phyloP scores from a whole-genome alignment of 108 stramenopile genomes.

The Cyclostephanos invisitatus region DNA sequence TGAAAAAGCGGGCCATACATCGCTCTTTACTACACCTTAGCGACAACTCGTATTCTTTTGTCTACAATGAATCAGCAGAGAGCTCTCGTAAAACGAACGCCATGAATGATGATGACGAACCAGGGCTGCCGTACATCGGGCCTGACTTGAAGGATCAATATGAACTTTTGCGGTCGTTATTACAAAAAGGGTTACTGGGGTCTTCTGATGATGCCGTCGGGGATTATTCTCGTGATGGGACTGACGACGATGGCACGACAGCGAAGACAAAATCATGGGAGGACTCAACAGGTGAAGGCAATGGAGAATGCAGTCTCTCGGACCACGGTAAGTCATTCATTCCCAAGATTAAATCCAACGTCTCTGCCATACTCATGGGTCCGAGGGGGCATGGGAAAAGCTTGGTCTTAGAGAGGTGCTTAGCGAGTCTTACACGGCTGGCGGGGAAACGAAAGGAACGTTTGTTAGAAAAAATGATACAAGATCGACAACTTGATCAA shows the following conservation, averaged over 20 bases:
- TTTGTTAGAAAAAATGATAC: conserved; percentile 4
- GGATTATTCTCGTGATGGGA: not conserved
- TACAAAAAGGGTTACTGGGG: conserved; percentile 38
- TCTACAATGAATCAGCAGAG: conserved; percentile 4
- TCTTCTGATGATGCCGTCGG: conserved; percentile 15
- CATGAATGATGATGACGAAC: conserved; percentile 11
- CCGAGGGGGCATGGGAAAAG: conserved; percentile 75
- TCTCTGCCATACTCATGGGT: conserved; percentile 76
- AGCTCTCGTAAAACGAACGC: not conserved
- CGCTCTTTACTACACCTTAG: conserved; percentile 38
- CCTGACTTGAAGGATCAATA: conserved; percentile 43
- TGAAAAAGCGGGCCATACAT: conserved; percentile 27
- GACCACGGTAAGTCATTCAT: not conserved
- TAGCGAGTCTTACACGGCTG: conserved; percentile 48
- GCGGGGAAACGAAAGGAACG: conserved; percentile 25
- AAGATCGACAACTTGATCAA: not conserved
- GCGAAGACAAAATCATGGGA: not conserved
- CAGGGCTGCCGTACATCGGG: conserved; percentile 34
- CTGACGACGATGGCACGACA: not conserved
- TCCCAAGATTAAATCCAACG: conserved; percentile 44
- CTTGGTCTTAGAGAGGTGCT: conserved; percentile 66
- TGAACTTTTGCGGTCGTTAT: conserved; percentile 18
- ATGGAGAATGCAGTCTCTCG: not conserved
- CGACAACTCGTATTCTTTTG: conserved; percentile 40
- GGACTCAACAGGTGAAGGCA: not conserved